Conservation (phyloP, 495 filamentous ascomycete species). For the Penicillium atrosanguineum region DNA sequence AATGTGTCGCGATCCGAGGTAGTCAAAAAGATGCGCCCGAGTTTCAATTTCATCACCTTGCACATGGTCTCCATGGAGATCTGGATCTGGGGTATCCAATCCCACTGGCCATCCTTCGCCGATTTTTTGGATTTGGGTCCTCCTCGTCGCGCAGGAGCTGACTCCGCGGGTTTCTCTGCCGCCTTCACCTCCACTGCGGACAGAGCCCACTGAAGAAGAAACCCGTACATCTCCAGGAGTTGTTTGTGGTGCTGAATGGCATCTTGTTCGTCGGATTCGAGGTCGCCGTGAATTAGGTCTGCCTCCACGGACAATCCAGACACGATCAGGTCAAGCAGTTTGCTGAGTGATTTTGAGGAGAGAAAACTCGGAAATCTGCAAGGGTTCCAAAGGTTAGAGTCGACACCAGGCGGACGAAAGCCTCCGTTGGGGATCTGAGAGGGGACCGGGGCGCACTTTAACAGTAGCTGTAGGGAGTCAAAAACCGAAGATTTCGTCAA, state of each 20-base stretch:
- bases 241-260: constrained; percentile 80
- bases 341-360: constrained; percentile 78
- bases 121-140: constrained; percentile 78
- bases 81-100: constrained; percentile 83
- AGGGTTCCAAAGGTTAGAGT: constrained; percentile 62
- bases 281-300: constrained; percentile 78
- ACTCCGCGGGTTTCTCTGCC: constrained; percentile 75
- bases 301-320: constrained; percentile 93
- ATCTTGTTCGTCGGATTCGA: constrained; percentile 90
- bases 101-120: constrained; percentile 76
- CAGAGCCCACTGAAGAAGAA: constrained; percentile 91
- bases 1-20: constrained; percentile 97
- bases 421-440: constrained; percentile 40
- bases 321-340: constrained; percentile 88
- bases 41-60: constrained; percentile 90
- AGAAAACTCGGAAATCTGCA: constrained; percentile 80
- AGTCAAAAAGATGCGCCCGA: constrained; percentile 88
- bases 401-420: constrained; percentile 38
- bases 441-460: constrained; percentile 86
- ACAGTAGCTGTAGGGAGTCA: constrained; percentile 89
- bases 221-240: constrained; percentile 90
- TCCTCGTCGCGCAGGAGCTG: constrained; percentile 65
- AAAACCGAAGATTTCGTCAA: constrained; percentile 74
- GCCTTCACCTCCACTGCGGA: constrained; percentile 90
- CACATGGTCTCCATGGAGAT: constrained; percentile 90